Evolutionary conservation across 352 stramenopile genomes (phyloP), one percentile per base, ranked within the genome.

Genomic region (Globisporangium nodosum): DNA sequence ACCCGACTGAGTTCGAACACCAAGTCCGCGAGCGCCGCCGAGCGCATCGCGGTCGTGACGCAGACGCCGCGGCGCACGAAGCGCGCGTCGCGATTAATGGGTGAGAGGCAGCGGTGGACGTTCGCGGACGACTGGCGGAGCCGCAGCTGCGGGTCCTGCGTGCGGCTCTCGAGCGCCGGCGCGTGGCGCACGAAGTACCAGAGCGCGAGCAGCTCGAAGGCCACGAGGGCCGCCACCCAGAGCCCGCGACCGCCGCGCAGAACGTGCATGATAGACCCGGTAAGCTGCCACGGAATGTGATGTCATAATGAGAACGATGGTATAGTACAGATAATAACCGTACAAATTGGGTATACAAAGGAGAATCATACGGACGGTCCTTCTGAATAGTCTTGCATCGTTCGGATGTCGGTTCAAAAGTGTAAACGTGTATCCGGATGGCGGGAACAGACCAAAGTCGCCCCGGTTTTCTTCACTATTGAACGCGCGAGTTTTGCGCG

Each of bases 121-220:
- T 65, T 59, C 8, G 68, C 66, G n/a, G 68, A 63, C 40, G 56
- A 60, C 51, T 56, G 55, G 13, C 49, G 39, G 9, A 53, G 52
- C 35, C 50, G 52, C 13, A 68, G 37, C 16, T 49, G 43, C 27
- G 61, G 51, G 12, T 60, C 55, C 12, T 70, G 33, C 30, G 64
- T 30, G 1, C 54, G 46, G n/a, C 33, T 64, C 16, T 71, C 54
- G 18, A 52, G 18, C 2, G 55, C 43, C 43, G 68, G 61, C 20
- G 55, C 54, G 49, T 76, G 75, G 7, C 69, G 54, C 53, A 82
- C 27, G 37, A 78, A 77, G 18, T 78, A 54, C 54, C 65, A 63
- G 63, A 81, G 69, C 12, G 71, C 61, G 8, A 70, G 49, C 30
- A 85, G 24, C 52, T 85, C 70, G 12, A 65, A 60, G 24, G 42